Base-by-base conservation (phyloP, 495 filamentous ascomycete species). In the Amorphotheca resinae region DNA sequence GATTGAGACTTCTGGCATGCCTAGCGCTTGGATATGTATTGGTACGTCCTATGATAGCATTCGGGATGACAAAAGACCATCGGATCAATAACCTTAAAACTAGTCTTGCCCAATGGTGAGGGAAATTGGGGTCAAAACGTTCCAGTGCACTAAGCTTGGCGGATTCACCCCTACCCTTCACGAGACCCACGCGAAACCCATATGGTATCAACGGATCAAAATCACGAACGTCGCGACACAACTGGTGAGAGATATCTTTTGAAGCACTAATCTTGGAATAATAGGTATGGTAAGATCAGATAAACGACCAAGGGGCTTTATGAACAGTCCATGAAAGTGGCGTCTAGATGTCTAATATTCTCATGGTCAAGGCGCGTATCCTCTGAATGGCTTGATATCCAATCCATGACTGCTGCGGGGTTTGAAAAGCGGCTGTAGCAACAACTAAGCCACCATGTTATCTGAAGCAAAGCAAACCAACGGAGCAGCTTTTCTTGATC, bases 111-210 rank as follows among this genome's bases (percentile, higher is more conserved):
- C 42, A 46, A 42, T 22, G 42, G 30, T 17, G 37, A 35, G 21
- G 32, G 17, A 18, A 32, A 2, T 23, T 35, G 28, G 23, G 28
- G 9, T 42, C 5, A 33, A 46, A 44, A 33, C 15, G 34, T 28
- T 22, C 16, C 16, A n/a, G 15, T n/a, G 33, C 33, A 39, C 17
- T 31, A 35, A 15, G 34, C 37, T 47, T 47, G 28, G 44, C 36
- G 22, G 37, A 20, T 12, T 1, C 17, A 20, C 40, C 51, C 51
- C 38, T 42, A 44, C 28, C 22, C 21, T n/a, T 30, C 9, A 39
- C 37, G 49, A 51, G 41, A 55, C 52, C 38, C 20, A 14, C 21
- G 8, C 52, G 52, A 55, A 55, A 55, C 52, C 40, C 22, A 32
- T 16, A 31, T 32, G 39, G 48, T 55, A 36, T 51, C 40, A 55